phyloP scores from a whole-genome alignment of 2,329 filamentous ascomycete species.

The Fusarium mundagurra region DNA sequence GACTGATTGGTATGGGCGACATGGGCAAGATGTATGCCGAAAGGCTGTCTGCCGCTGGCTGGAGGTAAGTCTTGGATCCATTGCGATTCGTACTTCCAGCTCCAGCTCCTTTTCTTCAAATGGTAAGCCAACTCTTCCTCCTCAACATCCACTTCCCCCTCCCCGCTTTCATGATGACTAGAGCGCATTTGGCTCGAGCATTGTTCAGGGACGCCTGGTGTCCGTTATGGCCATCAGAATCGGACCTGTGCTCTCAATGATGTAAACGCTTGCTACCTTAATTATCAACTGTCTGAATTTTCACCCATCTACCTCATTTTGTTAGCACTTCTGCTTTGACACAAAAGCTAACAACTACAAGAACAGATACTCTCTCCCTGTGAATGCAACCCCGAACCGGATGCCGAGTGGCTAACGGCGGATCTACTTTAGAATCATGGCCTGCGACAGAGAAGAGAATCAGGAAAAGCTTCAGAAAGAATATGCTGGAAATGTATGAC shows the following conservation, averaged over 20 bases:
- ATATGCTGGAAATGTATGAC: constrained; percentile 85
- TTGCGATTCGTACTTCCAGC: constrained; percentile 16
- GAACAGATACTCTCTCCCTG: constrained; percentile 26
- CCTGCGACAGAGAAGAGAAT: constrained; percentile 92
- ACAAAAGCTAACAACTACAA: constrained; percentile 38
- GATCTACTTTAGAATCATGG: constrained; percentile 76
- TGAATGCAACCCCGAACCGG: constrained; percentile 13
- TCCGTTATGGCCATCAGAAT: constrained; percentile 79
- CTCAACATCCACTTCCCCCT: not conserved
- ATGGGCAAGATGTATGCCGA: constrained; percentile 99
- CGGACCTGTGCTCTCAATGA: constrained; percentile 82
- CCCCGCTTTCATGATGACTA: constrained; percentile 85
- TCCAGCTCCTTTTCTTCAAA: constrained; percentile 14
- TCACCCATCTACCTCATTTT: constrained; percentile 5
- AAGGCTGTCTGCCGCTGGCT: constrained; percentile 87
- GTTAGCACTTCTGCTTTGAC: constrained; percentile 9
- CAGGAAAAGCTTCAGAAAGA: constrained; percentile 83
- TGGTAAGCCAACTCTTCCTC: constrained; percentile 38
- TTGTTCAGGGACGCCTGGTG: constrained; percentile 71
- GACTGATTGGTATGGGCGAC: constrained; percentile 98
- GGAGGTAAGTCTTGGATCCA: constrained; percentile 74
- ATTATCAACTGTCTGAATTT: constrained; percentile 77
- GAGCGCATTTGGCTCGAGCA: constrained; percentile 99
- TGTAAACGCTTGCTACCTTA: constrained; percentile 99
- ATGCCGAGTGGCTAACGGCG: constrained; percentile 45